These are phyloP conservation scores for Cairneyella variabilis DNA, from an alignment of 495 filamentous ascomycete genomes.

Conservation along the genomic window DNA sequence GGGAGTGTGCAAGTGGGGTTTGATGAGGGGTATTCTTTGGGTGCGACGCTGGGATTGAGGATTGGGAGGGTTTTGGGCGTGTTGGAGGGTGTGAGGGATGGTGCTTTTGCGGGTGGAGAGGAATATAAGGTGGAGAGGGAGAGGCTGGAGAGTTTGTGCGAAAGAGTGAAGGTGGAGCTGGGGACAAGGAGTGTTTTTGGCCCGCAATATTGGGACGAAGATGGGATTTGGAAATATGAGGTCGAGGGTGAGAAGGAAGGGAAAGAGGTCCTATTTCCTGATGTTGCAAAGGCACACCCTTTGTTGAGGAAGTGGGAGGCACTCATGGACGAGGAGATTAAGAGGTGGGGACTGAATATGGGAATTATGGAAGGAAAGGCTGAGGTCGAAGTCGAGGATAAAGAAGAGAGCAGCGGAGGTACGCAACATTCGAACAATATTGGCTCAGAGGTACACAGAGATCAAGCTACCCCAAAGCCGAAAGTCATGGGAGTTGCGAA, in stretches of 20 bases:
- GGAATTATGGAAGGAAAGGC: conserved; percentile 24
- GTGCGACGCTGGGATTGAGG: conserved; percentile 69
- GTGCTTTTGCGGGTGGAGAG: conserved; percentile 17
- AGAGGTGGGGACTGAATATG: conserved; percentile 38
- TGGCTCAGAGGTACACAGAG: too few relatives aligned
- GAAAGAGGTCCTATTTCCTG: conserved; percentile 40
- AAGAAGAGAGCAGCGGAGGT: neutral
- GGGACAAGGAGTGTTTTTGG: conserved; percentile 60
- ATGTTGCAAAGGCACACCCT: conserved; percentile 58
- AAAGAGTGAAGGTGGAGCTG: conserved; percentile 56
- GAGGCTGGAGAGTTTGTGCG: conserved; percentile 39
- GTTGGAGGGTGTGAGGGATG: conserved; percentile 57
- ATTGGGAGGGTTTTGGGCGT: conserved; percentile 69
- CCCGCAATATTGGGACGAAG: conserved; percentile 50
- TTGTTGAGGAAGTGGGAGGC: conserved; percentile 51
- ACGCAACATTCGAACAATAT: neutral
- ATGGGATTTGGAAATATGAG: conserved; percentile 61
- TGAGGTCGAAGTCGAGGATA: neutral
- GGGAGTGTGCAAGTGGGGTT: conserved; percentile 75
- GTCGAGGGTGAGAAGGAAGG: conserved; percentile 34
- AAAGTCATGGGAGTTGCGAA: conserved; percentile 14
- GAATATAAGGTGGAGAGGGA: conserved; percentile 27
- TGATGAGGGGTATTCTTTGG: conserved; percentile 80
- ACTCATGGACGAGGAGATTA: conserved; percentile 38
- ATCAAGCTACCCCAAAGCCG: neutral